Conservation (phyloP, 2,329 filamentous ascomycete genomes). For the Thermothelomyces thermophilus region DNA sequence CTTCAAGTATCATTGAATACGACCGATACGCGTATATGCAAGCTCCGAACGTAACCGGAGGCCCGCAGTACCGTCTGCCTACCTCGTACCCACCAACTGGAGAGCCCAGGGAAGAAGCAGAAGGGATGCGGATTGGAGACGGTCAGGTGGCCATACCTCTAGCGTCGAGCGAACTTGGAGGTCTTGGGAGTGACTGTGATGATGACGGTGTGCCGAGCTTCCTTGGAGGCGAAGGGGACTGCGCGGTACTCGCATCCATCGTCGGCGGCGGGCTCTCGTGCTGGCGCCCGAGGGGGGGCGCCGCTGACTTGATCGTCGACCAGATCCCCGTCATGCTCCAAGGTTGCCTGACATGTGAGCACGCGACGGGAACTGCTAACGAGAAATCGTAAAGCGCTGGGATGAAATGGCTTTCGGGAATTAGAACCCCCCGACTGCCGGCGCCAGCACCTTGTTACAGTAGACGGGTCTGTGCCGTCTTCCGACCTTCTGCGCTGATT, state of each 20-base stretch:
- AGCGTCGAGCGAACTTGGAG: slow-evolving; percentile 13
- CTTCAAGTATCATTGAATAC: background rate
- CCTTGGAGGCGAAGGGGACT: background rate
- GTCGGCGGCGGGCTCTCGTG: background rate
- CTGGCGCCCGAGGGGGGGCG: slow-evolving; percentile 1
- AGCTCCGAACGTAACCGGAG: background rate
- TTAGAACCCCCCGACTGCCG: background rate
- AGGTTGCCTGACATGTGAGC: background rate
- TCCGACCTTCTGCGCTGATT: background rate
- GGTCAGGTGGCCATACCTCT: slow-evolving; percentile 12
- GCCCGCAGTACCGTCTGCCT: background rate
- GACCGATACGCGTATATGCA: slow-evolving; percentile 1
- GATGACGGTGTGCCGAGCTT: slow-evolving; percentile 4
- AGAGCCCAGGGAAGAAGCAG: background rate
- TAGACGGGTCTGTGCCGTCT: background rate
- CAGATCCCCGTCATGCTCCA: slow-evolving; percentile 12
- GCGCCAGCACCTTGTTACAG: background rate
- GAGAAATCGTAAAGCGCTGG: background rate
- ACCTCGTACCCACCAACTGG: slow-evolving; percentile 7
- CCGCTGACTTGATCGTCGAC: slow-evolving; percentile 13
- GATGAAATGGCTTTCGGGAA: slow-evolving; percentile 2
- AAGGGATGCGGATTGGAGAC: background rate
- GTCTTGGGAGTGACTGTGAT: slow-evolving; percentile 15
- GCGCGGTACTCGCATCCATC: background rate
- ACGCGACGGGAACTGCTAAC: background rate